Percentiles rank a stretch among this genome's conserved stretches.
Evolutionary conservation across 176 grass and related monocot species (phyloP).

Genomic region (Eleusine indica): DNA sequence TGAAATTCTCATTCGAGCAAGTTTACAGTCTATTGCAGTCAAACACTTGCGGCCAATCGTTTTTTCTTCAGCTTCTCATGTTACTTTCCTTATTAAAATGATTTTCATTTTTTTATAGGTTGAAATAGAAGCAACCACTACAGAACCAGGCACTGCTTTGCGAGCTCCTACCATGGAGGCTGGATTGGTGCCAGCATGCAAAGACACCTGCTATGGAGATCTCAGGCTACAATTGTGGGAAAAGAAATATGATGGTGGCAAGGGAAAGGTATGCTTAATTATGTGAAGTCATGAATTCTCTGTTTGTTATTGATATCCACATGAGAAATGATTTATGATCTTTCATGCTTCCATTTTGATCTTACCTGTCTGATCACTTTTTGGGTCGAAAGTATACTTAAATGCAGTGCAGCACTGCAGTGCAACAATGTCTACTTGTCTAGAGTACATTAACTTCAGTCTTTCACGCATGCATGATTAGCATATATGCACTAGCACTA

Average conservation of each 20-base stretch:
- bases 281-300: background rate
- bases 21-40: constrained; percentile 2
- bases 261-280: constrained; percentile 63
- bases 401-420: background rate
- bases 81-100: background rate
- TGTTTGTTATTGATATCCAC: background rate
- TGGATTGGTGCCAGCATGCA: constrained; percentile 82
- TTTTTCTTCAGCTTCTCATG: constrained; percentile 5
- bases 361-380: background rate
- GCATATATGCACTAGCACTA: background rate
- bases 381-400: background rate
- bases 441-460: background rate
- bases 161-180: constrained; percentile 84
- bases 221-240: constrained; percentile 83
- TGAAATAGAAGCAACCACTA: constrained; percentile 75
- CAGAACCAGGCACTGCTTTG: constrained; percentile 67
- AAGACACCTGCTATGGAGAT: constrained; percentile 90
- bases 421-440: background rate
- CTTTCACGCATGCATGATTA: background rate
- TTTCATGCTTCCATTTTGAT: background rate
- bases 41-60: background rate
- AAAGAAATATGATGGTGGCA: constrained; percentile 59
- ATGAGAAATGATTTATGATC: background rate
- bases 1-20: constrained; percentile 3
- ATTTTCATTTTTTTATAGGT: constrained; percentile 52